Evolutionary conservation across 345 rosid genomes (phyloP).

Genomic region (Erucastrum elatum): DNA sequence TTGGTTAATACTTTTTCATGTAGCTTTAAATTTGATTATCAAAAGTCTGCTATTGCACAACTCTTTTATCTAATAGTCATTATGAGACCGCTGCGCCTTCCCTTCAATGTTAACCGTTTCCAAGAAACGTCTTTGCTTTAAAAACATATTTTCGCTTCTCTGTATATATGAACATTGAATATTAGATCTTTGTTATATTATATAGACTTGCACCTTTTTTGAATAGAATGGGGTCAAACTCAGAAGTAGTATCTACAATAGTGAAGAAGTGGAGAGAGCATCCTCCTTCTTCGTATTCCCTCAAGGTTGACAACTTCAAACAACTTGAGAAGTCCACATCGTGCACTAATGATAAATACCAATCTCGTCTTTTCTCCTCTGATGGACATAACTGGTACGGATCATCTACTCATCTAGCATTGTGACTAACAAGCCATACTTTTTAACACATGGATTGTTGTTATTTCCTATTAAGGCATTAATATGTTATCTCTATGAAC

Average conservation of each 20-base stretch:
- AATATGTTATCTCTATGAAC: not conserved
- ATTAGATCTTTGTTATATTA: not conserved
- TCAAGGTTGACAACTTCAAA: not conserved
- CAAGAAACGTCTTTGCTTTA: not conserved
- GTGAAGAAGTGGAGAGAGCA: not conserved
- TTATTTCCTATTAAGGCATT: not conserved
- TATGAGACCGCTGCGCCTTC: not conserved
- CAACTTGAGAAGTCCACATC: not conserved
- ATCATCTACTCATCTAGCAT: too few relatives aligned
- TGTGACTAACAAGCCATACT: too few relatives aligned
- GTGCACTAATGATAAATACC: not conserved
- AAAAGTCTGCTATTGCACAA: too few relatives aligned
- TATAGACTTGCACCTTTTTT: not conserved
- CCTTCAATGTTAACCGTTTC: not conserved
- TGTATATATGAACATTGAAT: not conserved
- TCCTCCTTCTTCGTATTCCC: not conserved
- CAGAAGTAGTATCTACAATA: not conserved
- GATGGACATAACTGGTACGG: not conserved
- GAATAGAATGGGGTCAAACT: not conserved
- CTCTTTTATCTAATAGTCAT: not conserved
- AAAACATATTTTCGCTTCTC: not conserved
- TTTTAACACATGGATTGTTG: too few relatives aligned
- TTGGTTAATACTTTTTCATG: not conserved
- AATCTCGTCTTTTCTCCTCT: slow-evolving; percentile 11
- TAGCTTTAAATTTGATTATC: not conserved